Percentiles rank a stretch among this genome's conserved stretches.
Conservation (phyloP, 805 yeast species). For the Schizosaccharomyces lindneri region DNA sequence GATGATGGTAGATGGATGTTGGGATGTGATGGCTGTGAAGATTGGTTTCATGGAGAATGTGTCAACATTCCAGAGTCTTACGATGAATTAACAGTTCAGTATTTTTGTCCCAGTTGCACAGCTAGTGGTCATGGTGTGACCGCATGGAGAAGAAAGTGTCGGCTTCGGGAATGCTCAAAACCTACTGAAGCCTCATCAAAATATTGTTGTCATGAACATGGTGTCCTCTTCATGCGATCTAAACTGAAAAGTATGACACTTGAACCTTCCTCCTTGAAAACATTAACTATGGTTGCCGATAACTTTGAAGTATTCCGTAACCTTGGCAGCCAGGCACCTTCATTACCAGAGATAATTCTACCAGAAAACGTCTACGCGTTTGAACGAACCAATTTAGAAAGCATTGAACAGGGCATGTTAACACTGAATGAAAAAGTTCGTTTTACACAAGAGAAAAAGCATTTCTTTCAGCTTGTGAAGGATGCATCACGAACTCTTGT, state of each 20-base stretch:
- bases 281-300: not conserved
- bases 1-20: constrained; percentile 72
- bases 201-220: constrained; percentile 57
- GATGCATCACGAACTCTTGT: not conserved
- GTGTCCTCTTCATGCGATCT: constrained; percentile 17
- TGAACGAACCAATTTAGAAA: not conserved
- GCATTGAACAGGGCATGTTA: not conserved
- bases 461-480: not conserved
- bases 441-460: not conserved
- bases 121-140: constrained; percentile 22
- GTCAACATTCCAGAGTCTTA: constrained; percentile 30
- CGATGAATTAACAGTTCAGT: constrained; percentile 33
- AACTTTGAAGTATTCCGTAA: not conserved
- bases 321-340: not conserved
- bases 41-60: constrained; percentile 77
- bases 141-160: constrained; percentile 55
- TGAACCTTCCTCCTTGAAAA: not conserved
- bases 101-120: constrained; percentile 51
- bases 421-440: not conserved
- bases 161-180: constrained; percentile 29
- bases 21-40: constrained; percentile 87
- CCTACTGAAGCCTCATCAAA: constrained; percentile 29
- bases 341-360: not conserved
- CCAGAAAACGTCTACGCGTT: not conserved
- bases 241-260: not conserved